Conservation (phyloP, 2,329 filamentous ascomycete species). For the Paracamarosporium sp. region DNA sequence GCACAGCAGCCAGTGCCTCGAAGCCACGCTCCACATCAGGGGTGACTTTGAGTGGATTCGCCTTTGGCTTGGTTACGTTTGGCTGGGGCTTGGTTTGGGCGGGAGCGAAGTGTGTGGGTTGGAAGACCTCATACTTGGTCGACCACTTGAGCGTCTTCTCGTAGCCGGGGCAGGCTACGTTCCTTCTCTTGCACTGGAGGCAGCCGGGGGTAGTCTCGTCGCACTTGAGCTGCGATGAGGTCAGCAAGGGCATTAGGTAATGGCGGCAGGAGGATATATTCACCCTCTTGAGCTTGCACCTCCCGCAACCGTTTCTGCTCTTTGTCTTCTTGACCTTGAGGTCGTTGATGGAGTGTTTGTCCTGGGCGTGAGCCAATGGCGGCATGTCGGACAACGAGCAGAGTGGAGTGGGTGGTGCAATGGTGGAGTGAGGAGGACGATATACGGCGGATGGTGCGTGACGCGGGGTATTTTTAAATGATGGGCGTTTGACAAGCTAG, state of each 20-base stretch:
- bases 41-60: conserved; percentile 24
- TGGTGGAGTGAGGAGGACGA: conserved; percentile 12
- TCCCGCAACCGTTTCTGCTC: conserved; percentile 42
- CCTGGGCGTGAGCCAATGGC: conserved; percentile 29
- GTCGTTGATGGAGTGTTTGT: conserved; percentile 32
- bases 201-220: conserved; percentile 53
- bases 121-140: conserved; percentile 56
- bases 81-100: conserved; percentile 14
- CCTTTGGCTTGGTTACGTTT: no score
- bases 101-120: conserved; percentile 36
- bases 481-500: conserved; percentile 27
- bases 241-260: conserved; percentile 21
- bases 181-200: conserved; percentile 52
- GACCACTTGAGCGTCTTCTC: conserved; percentile 57
- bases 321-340: conserved; percentile 43
- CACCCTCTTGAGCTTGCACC: conserved; percentile 46
- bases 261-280: conserved; percentile 1
- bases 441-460: conserved; percentile 19
- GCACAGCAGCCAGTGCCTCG: conserved; percentile 45
- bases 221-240: conserved; percentile 48
- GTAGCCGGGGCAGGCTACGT: conserved; percentile 55
- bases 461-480: conserved; percentile 19
- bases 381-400: conserved; percentile 30
- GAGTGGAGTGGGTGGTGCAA: conserved; percentile 5
- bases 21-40: conserved; percentile 42